A percentile compares a stretch with the other conserved stretches of the same genome.
These are phyloP conservation scores for Bertia moriformis DNA, from an alignment of 2,329 filamentous ascomycete species.

Conservation along the genomic window DNA sequence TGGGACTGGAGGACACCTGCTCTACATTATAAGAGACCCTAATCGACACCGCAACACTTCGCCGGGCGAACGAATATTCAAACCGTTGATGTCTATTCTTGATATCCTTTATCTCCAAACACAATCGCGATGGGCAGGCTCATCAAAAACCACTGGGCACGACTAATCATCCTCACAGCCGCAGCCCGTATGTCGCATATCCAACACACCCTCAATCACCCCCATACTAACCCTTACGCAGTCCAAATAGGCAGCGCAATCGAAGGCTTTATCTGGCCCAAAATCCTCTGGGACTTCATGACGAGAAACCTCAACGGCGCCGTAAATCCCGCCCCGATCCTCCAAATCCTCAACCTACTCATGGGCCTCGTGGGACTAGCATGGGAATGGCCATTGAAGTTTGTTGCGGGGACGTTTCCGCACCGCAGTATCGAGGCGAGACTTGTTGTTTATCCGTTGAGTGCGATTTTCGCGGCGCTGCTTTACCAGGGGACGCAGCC, in stretches of 20 bases:
- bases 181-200: conserved; percentile 48
- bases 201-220: conserved; percentile 10
- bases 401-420: conserved; percentile 61
- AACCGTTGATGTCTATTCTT: too few species aligned
- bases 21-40: too few species aligned
- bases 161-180: conserved; percentile 80
- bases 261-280: conserved; percentile 92
- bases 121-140: conserved; percentile 66
- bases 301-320: conserved; percentile 78
- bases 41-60: too few species aligned
- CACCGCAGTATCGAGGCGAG: conserved; percentile 82
- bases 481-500: conserved; percentile 88
- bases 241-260: conserved; percentile 77
- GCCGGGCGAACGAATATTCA: too few species aligned
- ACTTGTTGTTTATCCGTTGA: conserved; percentile 68
- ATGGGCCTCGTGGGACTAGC: conserved; percentile 65
- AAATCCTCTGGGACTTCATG: conserved; percentile 94
- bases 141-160: conserved; percentile 99
- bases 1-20: too few species aligned
- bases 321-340: conserved; percentile 72
- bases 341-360: conserved; percentile 81
- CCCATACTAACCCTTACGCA: conserved; percentile 19
- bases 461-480: conserved; percentile 58
- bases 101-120: background rate
- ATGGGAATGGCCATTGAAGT: conserved; percentile 79